phyloP scores from a whole-genome alignment of 345 rosid genomes.

The Cochlearia excelsa region DNA sequence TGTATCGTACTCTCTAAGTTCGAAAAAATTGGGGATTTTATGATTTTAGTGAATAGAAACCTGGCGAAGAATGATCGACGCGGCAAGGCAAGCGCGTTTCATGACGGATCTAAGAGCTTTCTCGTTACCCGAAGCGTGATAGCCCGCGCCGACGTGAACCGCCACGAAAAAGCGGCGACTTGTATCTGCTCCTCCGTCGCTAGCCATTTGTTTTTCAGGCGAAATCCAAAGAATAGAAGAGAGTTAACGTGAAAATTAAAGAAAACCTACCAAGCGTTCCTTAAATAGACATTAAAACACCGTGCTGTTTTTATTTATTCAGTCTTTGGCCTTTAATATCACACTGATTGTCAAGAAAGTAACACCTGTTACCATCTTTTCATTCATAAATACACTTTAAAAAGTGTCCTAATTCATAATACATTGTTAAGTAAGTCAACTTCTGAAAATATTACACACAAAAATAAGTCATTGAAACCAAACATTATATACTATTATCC shows the following conservation, averaged over 20 bases:
- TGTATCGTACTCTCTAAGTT: too few relatives aligned
- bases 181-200: conserved; percentile 35
- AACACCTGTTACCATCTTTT: too few relatives aligned
- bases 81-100: conserved; percentile 88
- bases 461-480: conserved; percentile 21
- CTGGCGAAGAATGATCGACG: conserved; percentile 75
- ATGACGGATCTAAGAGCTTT: conserved; percentile 77
- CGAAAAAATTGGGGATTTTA: too few relatives aligned
- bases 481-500: conserved; percentile 9
- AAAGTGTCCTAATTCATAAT: background rate
- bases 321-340: too few relatives aligned
- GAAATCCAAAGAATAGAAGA: background rate
- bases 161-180: conserved; percentile 80
- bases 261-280: conserved; percentile 4
- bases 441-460: conserved; percentile 23
- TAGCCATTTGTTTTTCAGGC: conserved; percentile 22
- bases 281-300: background rate
- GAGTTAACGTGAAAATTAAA: background rate
- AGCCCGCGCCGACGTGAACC: conserved; percentile 94
- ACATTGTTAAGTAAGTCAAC: conserved; percentile 24
- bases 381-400: too few relatives aligned
- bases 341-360: too few relatives aligned
- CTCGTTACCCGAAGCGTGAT: conserved; percentile 68
- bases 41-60: conserved; percentile 31
- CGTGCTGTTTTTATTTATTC: conserved; percentile 12